phyloP scores from a whole-genome alignment of 495 filamentous ascomycete genomes.

The Paragyromitra xinjiangensis region DNA sequence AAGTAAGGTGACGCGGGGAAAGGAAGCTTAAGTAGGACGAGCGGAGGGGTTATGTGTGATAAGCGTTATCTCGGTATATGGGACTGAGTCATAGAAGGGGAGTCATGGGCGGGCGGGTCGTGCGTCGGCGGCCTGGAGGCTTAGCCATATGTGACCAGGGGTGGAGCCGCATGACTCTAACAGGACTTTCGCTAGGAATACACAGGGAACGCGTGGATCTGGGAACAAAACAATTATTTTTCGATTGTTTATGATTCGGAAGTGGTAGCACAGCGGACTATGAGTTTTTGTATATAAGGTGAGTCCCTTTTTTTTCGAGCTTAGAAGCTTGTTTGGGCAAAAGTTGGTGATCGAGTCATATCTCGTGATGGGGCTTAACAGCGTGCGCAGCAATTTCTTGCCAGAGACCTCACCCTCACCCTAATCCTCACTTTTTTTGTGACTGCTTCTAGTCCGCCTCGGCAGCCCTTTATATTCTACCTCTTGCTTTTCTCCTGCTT shows the following conservation, averaged over 20 bases:
- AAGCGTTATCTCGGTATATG: conserved; percentile 24
- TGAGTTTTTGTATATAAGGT: neutral
- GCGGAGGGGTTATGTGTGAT: conserved; percentile 8
- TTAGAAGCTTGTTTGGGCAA: neutral
- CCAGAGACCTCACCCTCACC: neutral
- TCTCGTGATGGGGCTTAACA: neutral
- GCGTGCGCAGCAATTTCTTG: neutral
- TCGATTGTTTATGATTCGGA: neutral
- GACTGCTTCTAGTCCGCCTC: neutral
- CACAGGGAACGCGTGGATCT: neutral
- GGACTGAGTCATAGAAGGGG: conserved; percentile 22
- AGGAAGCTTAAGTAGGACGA: conserved; percentile 36
- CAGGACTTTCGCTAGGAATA: neutral
- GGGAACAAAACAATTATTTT: neutral
- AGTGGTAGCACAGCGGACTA: neutral
- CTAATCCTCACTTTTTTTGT: neutral
- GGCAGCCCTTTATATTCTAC: neutral
- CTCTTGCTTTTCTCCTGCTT: neutral
- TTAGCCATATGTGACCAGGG: neutral
- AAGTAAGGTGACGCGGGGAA: conserved; percentile 47
- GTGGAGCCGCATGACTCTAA: conserved; percentile 25
- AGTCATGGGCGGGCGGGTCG: conserved; percentile 19
- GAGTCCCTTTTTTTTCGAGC: neutral
- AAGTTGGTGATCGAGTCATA: conserved; percentile 5
- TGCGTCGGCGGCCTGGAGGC: neutral